These are phyloP conservation scores for Myxozyma vanderwaltii DNA, from an alignment of 805 yeast genomes.

Conservation along the genomic window DNA sequence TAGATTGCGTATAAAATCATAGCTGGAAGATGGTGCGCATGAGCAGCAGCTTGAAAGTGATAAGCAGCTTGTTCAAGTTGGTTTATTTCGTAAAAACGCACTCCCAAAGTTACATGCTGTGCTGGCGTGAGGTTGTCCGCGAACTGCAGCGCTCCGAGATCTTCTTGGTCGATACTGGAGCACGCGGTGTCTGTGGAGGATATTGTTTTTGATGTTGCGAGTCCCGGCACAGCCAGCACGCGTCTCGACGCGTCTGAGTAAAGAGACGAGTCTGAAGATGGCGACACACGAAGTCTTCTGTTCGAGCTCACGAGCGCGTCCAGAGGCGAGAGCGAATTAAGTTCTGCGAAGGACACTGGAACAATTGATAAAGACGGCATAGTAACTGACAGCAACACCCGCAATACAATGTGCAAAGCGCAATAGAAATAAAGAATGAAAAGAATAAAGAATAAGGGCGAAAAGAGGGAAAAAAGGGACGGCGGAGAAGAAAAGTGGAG, in stretches of 20 bases:
- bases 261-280: background rate
- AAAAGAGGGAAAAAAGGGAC: too few species aligned
- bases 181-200: background rate
- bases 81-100: slow-evolving; percentile 54
- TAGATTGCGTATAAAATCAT: slow-evolving; percentile 71
- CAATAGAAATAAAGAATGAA: too few species aligned
- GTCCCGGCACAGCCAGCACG: background rate
- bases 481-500: too few species aligned
- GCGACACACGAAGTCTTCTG: background rate
- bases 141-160: slow-evolving; percentile 6
- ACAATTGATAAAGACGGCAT: slow-evolving; percentile 1
- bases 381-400: too few species aligned
- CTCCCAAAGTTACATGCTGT: slow-evolving; percentile 35
- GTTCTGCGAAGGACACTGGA: background rate
- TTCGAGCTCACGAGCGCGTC: background rate
- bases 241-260: too few species aligned
- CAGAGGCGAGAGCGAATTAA: background rate
- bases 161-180: background rate
- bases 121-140: slow-evolving; percentile 7
- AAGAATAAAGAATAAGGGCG: too few species aligned
- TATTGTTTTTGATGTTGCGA: background rate
- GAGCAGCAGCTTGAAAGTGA: slow-evolving; percentile 66
- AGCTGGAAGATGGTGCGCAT: slow-evolving; percentile 62
- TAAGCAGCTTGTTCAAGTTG: slow-evolving; percentile 68
- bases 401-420: too few species aligned